These are phyloP conservation scores for Dioszegia hungarica DNA, from an alignment of 768 basidiomycete species.

Conservation along the genomic window DNA sequence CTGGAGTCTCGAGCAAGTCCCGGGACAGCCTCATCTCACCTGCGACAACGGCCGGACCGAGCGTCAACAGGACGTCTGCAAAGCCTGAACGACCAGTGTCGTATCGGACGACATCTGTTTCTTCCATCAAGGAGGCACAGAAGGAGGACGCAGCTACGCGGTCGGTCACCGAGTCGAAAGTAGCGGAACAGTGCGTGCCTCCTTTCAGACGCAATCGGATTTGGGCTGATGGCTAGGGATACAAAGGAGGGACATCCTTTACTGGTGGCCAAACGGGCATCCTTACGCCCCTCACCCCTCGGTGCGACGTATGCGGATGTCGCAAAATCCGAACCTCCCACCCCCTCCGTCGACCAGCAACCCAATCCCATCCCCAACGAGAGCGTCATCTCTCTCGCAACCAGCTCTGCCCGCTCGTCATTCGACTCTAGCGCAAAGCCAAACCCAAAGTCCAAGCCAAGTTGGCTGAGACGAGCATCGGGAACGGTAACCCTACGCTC, in stretches of 20 bases:
- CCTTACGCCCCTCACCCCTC: conserved; percentile 38
- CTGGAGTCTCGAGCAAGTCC: background rate
- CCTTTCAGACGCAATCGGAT: background rate
- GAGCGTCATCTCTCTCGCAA: conserved; percentile 6
- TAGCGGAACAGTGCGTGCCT: background rate
- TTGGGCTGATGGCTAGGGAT: background rate
- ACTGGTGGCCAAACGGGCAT: conserved; percentile 30
- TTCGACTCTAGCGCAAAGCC: conserved; percentile 18
- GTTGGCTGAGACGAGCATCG: conserved; percentile 36
- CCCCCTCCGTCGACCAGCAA: background rate
- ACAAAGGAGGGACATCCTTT: conserved; percentile 21
- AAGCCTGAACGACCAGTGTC: conserved; percentile 17
- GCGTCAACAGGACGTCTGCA: conserved; percentile 14
- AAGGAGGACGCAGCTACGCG: background rate
- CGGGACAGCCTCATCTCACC: conserved; percentile 7
- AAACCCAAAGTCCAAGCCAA: conserved; percentile 30
- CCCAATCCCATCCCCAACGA: conserved; percentile 12
- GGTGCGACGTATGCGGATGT: conserved; percentile 33
- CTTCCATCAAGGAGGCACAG: conserved; percentile 11
- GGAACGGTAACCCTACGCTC: conserved; percentile 24
- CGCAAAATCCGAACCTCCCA: conserved; percentile 17
- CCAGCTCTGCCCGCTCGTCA: conserved; percentile 15
- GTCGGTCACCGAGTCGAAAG: background rate
- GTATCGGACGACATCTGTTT: conserved; percentile 5
- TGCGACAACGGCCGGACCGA: conserved; percentile 21